Evolutionary conservation across 495 filamentous ascomycete species (phyloP), one percentile per base, ranked within the genome.

Genomic region (Penicillium ucsense): DNA sequence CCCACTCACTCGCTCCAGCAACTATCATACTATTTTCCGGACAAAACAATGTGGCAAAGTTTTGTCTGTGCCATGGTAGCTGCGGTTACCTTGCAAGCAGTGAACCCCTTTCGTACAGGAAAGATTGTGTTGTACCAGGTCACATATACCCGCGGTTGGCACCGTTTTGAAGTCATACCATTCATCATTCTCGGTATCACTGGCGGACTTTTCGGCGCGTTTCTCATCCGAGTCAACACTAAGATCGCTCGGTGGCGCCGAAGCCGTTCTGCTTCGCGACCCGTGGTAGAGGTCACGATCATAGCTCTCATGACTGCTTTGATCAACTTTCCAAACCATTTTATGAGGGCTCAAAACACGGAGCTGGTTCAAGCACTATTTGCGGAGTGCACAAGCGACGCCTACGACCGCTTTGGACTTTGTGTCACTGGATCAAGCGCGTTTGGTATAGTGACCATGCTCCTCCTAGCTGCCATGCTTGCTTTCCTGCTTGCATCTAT

Each of bases 41-140:
- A 98, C 59, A 97, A 96, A 62, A 95, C 92, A 1, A 98, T 98
- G 92, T 98, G 92, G 92, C 91, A 96, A 61, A 94, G 88, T 61
- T 97, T 98, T 67, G 92, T 98, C 11, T 95, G 91, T 56, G 92
- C 92, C 57, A 97, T 97, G 90, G 85, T 95, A 8, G 92, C 92
- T 10, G 90, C 94, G 10, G 88, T 97, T 6, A 88, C 88, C 10
- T 67, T 98, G 30, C 91, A 98, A 62, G 87, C 87, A 31, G 77
- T 95, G 46, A 90, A 98, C 60, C 92, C 92, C 8, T 97, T 97
- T 63, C 79, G 92, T 36, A 95, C 91, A 3, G 92, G 94, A 12
- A 96, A 97, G 59, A 82, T 98, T 45, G 92, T 97, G 43, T 70
- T 97, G 11, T 98, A 96, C 66, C 90, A 98, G 65, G 91, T 97